Evolutionary conservation across 2,329 filamentous ascomycete genomes (phyloP), one percentile per base, ranked within the genome.

Genomic region (Dactylellina haptotyla): DNA sequence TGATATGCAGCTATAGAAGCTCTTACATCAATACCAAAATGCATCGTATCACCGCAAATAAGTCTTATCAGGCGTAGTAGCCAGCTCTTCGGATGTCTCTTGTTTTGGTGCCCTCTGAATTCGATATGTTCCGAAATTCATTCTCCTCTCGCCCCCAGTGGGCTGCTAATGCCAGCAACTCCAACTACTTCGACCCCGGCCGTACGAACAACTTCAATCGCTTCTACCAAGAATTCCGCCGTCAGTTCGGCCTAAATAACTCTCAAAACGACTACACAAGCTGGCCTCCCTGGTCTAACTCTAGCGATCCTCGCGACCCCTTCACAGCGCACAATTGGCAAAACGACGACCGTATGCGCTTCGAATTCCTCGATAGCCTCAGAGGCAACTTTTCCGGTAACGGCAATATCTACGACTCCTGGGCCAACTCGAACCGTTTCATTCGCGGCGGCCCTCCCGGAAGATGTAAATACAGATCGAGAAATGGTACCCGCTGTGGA

Each of bases 351-450:
- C 39, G 30, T 25, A 51, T 61, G 12, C 65, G 57, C 4, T 57
- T 37, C 16, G 57, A 63, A 34, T 70, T 57, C 28, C 41, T 70
- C 20, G 65, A 70, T 12, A 50, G 34, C 8, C 12, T 70, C 4
- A 62, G 59, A 51, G 65, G 39, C 3, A 34, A 48, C n/a, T n/a
- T n/a, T 16, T 34, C 23, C 37, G 25, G 12, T 9, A 8, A 25
- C 8, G 56, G 23, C n/a, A 59, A 46, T 23, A 25, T 59, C 3
- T 48, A 32, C 39, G 48, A 61, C n/a, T 67, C 53, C 1, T 58
- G 53, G 53, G 23, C 46, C 32, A 1, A n/a, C n/a, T n/a, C n/a
- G n/a, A 14, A 25, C 3, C 41, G 16, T 46, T 54, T 54, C 43
- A 23, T 25, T 1, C 28, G 2, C 8, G 37, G 39, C 2, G 39